A percentile compares a stretch with the other conserved stretches of the same genome.
Conservation (phyloP, 1,284 basidiomycete genomes). For the Sporisorium reilianum region DNA sequence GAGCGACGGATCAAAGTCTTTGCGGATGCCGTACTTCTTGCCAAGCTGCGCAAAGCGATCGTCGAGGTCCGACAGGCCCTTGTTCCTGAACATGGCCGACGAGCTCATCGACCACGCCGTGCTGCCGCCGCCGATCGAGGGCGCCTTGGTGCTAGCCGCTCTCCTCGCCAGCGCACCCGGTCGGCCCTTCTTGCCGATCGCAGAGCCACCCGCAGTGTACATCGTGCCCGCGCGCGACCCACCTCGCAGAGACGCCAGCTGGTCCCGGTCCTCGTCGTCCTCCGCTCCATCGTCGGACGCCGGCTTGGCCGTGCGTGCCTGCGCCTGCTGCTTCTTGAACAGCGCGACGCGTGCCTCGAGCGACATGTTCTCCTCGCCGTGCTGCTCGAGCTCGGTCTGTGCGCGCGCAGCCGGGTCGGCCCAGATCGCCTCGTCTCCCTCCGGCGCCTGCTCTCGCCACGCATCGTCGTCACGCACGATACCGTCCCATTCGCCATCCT, state of each 20-base stretch:
- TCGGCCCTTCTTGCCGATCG: constrained; percentile 53
- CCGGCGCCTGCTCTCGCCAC: constrained; percentile 64
- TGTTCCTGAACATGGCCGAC: constrained; percentile 93
- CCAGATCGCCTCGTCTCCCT: constrained; percentile 64
- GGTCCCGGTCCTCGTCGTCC: constrained; percentile 54
- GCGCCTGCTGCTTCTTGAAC: constrained; percentile 61
- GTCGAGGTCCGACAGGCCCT: constrained; percentile 87
- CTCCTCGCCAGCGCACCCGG: constrained; percentile 63
- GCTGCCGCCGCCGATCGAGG: constrained; percentile 58
- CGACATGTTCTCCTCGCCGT: constrained; percentile 52
- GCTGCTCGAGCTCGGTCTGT: constrained; percentile 36
- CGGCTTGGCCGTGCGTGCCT: constrained; percentile 26
- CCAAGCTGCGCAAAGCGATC: constrained; percentile 91
- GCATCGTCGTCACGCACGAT: constrained; percentile 34
- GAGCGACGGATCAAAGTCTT: constrained; percentile 75
- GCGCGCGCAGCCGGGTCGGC: constrained; percentile 53
- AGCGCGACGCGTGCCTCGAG: constrained; percentile 64
- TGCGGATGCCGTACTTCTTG: constrained; percentile 49
- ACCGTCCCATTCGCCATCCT: constrained; percentile 70
- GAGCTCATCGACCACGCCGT: constrained; percentile 80
- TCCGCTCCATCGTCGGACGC: constrained; percentile 20
- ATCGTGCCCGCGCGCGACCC: constrained; percentile 40
- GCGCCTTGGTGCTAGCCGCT: constrained; percentile 59
- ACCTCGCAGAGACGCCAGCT: constrained; percentile 43
- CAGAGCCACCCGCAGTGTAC: constrained; percentile 49